phyloP scores from a whole-genome alignment of 257 asterid genomes.

The Nicotiana paniculata region DNA sequence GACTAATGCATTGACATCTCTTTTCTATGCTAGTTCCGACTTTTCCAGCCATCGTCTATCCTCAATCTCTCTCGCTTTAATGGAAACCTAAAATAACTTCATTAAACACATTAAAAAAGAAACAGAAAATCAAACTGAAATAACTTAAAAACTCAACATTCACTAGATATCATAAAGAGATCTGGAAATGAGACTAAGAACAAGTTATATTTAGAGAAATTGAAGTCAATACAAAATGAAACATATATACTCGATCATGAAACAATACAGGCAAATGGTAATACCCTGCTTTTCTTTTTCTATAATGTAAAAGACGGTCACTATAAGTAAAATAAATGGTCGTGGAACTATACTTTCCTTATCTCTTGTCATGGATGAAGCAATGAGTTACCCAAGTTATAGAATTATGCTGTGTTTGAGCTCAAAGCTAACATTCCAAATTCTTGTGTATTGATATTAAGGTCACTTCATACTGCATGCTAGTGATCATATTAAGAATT shows the following conservation, averaged over 20 bases:
- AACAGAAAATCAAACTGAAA: too few species aligned
- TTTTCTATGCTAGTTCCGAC: neutral
- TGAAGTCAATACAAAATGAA: neutral
- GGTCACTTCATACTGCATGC: neutral
- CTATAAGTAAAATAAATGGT: neutral
- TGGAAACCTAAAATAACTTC: neutral
- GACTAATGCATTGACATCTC: neutral
- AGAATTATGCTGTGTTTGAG: too few species aligned
- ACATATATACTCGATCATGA: neutral
- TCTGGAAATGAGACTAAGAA: neutral
- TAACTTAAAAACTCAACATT: neutral
- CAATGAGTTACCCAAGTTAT: neutral
- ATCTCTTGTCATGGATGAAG: neutral
- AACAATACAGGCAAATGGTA: neutral
- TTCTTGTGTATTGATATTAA: neutral
- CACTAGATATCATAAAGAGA: neutral
- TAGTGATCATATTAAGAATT: too few species aligned
- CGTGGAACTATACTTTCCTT: neutral
- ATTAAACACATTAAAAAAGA: neutral
- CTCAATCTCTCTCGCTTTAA: neutral
- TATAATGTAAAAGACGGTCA: neutral
- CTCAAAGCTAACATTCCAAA: neutral
- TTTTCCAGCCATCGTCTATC: neutral
- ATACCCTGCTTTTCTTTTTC: neutral
- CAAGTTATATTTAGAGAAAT: neutral